Conservation (phyloP, 768 basidiomycete genomes). For the Trametes cingulata region DNA sequence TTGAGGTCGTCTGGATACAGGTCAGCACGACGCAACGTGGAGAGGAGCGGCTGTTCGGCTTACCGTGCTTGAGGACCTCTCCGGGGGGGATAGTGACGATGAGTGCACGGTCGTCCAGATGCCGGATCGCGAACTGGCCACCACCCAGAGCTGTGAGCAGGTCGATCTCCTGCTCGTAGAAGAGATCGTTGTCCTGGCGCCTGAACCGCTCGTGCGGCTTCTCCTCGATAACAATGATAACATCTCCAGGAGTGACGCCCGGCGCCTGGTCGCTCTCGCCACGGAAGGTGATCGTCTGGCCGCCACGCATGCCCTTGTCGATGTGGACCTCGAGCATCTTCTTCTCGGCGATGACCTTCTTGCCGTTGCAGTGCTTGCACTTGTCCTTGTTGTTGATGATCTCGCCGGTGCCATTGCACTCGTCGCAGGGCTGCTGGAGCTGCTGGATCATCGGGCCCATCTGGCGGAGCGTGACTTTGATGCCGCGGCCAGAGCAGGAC, state of each 20-base stretch:
- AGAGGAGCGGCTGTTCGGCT: constrained; percentile 29
- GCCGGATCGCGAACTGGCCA: constrained; percentile 85
- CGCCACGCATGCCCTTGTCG: constrained; percentile 97
- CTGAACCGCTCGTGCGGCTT: constrained; percentile 88
- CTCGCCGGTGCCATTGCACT: constrained; percentile 93
- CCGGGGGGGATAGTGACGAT: constrained; percentile 84
- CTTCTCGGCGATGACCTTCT: constrained; percentile 92
- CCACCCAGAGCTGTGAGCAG: constrained; percentile 92
- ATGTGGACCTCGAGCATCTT: constrained; percentile 97
- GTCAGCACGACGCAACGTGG: constrained; percentile 2
- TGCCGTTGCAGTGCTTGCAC: constrained; percentile 91
- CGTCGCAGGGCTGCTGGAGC: constrained; percentile 92
- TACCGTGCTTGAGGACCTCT: constrained; percentile 92
- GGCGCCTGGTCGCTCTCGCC: constrained; percentile 96
- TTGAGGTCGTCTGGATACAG: constrained; percentile 71
- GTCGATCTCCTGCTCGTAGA: constrained; percentile 87
- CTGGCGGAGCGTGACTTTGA: constrained; percentile 90
- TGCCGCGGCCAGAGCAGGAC: constrained; percentile 83
- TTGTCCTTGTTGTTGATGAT: constrained; percentile 92
- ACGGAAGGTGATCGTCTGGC: constrained; percentile 83
- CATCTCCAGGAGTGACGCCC: constrained; percentile 87
- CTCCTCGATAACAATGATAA: constrained; percentile 92
- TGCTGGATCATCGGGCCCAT: constrained; percentile 99
- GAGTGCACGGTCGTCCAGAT: constrained; percentile 90
- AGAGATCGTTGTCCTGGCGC: constrained; percentile 85